Base-by-base conservation (phyloP, 805 yeast genomes). In the Starmerella scarabaei region DNA sequence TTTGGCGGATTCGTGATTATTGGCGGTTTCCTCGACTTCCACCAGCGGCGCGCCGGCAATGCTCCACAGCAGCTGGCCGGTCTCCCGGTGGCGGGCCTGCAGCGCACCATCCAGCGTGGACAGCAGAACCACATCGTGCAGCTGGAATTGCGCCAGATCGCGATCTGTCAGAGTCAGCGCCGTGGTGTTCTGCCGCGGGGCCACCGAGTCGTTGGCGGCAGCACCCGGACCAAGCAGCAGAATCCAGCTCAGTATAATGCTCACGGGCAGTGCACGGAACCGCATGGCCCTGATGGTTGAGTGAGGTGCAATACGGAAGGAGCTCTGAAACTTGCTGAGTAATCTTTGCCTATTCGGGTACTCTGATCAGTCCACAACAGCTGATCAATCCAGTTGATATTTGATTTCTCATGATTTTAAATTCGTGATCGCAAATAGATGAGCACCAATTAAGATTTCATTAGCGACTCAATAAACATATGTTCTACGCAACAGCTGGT, bases 71-170 rank as follows among this genome's bases (percentile, higher is more conserved):
- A 77, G 57, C 20, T 72, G 72, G 2, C 97, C 97, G 0, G 80
- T 73, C 36, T 71, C 65, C 44, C 96, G 65, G 48, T 77, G 75
- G 8, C 85, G 59, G 0, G 91, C 94, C 55, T 84, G 91, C 8
- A 86, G 58, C 21, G 80, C 77, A 1, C 96, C 97, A 53, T 88
- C 94, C 1, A 85, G 70, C 52, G 86, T 93, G 11, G 86, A 73
- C 0, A 82, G 74, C 4, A 85, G 59, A 2, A 86, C 56, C 8
- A 80, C 52, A 48, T 77, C 73, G 0, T 81, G 62, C 5, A 79
- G 59, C 21, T 53, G 53, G 65, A 71, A 73, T 44, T 71, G 73
- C 15, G 52, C 51, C 14, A 73, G 54, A 17, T 54, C 44, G 20
- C 58, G 51, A 18, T 21, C 42, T 26, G 40, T 33, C 21, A 51